Base-by-base conservation (phyloP, 2,329 filamentous ascomycete species). In the Fusarium newnesense region DNA sequence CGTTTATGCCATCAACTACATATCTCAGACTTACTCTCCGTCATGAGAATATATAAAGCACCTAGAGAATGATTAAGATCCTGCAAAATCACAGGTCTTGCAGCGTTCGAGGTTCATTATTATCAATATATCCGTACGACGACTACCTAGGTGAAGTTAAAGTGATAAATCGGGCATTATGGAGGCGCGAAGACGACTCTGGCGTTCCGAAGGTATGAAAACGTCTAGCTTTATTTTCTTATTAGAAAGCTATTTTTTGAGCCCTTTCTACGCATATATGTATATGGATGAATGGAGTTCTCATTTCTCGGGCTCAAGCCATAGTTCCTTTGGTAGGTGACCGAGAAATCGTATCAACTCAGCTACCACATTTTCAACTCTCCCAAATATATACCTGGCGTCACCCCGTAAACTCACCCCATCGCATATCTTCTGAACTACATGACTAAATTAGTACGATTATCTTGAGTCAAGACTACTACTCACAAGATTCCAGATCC, bases 271-370 rank as follows among this genome's bases (percentile, higher is more conserved):
- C 16, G 13, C n/a, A 8, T n/a, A 36, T 52, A n/a, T 32, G 21
- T 16, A 13, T 26, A 24, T 52, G 28, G 46, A n/a, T 49, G 21
- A 39, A 42, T n/a, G 12, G 24, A 18, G 24, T 21, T 13, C 47
- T 66, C 47, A 42, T n/a, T 24, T 54, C 7, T 69, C 66, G 11
- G 39, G 40, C 7, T 70, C 70, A 61, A 74, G 70, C 71, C 71
- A 73, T 57, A 63, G 36, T 46, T 73, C 70, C 37, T 54, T 74
- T 28, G 70, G 58, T 13, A 74, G 62, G 54, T 52, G 49, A 2
- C 54, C 56, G 10, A 73, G 36, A n/a, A 73, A 73, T 11, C 66
- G 39, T 24, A 50, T 70, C 21, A 67, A 12, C 44, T 74, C 70
- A 36, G 42, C 49, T 7, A 74, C 43, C 8, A 57, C 59, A 40